Percentiles rank a stretch among this genome's conserved stretches.
Evolutionary conservation across 129 eudicot genomes (phyloP).

Genomic region (Daucus carota): DH1_v3.0 NC_030383.2:736501-737000

Average conservation of each 20-base stretch:
- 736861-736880: background rate
- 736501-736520: conserved; percentile 47
- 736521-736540: conserved; percentile 44
- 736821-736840: background rate
- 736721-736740: background rate
- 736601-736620: background rate
- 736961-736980: background rate
- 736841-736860: background rate
- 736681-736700: background rate
- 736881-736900: background rate
- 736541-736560: conserved; percentile 42
- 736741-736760: background rate
- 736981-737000: conserved; percentile 15
- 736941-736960: background rate
- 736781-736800: background rate
- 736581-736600: conserved; percentile 94
- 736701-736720: background rate
- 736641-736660: background rate
- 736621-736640: background rate
- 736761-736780: background rate
- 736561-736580: conserved; percentile 81
- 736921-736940: background rate
- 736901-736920: background rate
- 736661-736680: background rate
- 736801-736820: background rate